phyloP scores from a whole-genome alignment of 495 filamentous ascomycete genomes.

The Talaromyces adpressus region DNA sequence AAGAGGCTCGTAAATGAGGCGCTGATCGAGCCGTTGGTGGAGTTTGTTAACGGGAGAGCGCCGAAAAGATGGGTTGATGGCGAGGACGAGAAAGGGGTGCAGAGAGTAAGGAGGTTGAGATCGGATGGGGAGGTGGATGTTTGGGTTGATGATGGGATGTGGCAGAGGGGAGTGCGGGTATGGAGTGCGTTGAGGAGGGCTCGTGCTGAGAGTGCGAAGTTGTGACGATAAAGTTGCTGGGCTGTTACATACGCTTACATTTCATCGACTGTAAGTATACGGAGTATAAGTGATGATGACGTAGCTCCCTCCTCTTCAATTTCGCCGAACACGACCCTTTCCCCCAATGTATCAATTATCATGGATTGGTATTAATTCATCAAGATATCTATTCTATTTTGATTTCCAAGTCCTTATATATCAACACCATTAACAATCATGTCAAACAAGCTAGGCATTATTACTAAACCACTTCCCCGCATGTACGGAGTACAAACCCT shows the following conservation, averaged over 20 bases:
- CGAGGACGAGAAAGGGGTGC: constrained; percentile 12
- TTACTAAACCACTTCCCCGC: not conserved
- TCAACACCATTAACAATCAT: not conserved
- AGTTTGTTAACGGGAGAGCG: no score
- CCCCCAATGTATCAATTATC: no score
- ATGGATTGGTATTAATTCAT: no score
- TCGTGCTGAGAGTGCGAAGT: not conserved
- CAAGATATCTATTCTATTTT: not conserved
- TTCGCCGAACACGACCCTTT: not conserved
- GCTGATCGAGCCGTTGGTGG: constrained; percentile 34
- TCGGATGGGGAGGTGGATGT: constrained; percentile 35
- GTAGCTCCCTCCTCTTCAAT: not conserved
- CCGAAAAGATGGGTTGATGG: no score
- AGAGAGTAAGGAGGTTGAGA: constrained; percentile 33
- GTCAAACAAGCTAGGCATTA: not conserved
- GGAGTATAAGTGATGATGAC: not conserved
- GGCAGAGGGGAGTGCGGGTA: constrained; percentile 3
- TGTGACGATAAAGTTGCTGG: not conserved
- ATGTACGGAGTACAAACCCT: not conserved
- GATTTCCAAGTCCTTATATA: not conserved
- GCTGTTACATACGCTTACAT: not conserved
- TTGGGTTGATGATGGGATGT: constrained; percentile 17
- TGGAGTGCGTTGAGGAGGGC: constrained; percentile 4
- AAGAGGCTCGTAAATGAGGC: constrained; percentile 28
- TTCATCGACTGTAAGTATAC: not conserved